Percentiles rank a stretch among this genome's conserved stretches.
Conservation (phyloP, 768 basidiomycete species). For the Amanita exitialis region DNA sequence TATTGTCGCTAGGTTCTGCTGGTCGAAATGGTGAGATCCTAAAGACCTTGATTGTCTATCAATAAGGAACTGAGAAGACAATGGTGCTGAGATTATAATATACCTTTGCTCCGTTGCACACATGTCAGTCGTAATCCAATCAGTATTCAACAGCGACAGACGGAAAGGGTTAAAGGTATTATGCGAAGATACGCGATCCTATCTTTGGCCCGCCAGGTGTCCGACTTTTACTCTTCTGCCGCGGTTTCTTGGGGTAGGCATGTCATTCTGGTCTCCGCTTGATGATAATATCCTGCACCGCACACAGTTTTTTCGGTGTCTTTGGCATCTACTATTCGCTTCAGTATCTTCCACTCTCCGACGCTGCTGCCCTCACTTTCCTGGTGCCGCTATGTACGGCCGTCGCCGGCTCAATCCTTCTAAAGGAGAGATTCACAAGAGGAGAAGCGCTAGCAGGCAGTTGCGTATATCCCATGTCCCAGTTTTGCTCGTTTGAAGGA, state of each 20-base stretch:
- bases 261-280: not conserved
- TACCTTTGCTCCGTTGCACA: not conserved
- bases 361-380: slow-evolving; percentile 71
- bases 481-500: not conserved
- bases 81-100: not conserved
- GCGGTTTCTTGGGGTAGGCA: slow-evolving; percentile 51
- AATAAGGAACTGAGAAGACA: not conserved
- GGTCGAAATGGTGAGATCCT: not conserved
- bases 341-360: slow-evolving; percentile 67
- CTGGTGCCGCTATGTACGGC: slow-evolving; percentile 59
- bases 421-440: slow-evolving; percentile 48
- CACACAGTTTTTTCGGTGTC: slow-evolving; percentile 56
- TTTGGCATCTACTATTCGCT: slow-evolving; percentile 64
- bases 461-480: slow-evolving; percentile 7
- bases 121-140: not conserved
- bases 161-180: slow-evolving; percentile 17
- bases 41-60: not conserved
- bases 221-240: slow-evolving; percentile 21
- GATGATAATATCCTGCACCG: not conserved
- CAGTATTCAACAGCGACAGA: not conserved
- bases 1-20: not conserved
- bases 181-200: slow-evolving; percentile 44
- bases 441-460: slow-evolving; percentile 43
- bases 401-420: slow-evolving; percentile 28
- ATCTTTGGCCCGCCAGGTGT: slow-evolving; percentile 31